Conservation (phyloP, 1,284 basidiomycete genomes). For the Melampsora abietis-canadensis region DNA sequence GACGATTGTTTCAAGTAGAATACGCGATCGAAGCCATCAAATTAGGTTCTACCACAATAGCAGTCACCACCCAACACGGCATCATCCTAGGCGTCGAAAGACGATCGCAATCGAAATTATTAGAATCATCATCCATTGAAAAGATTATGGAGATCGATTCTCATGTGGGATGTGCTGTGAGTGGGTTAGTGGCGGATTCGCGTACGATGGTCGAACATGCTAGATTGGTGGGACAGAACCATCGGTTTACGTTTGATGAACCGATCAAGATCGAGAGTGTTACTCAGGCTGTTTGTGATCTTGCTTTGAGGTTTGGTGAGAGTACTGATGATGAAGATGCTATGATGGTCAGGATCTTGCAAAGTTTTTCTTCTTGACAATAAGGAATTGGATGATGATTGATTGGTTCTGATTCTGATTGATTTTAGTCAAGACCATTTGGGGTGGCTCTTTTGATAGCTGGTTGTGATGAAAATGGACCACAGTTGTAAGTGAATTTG, state of each 20-base stretch:
- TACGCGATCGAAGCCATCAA: constrained; percentile 99
- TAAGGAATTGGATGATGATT: too few relatives aligned
- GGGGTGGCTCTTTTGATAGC: constrained; percentile 96
- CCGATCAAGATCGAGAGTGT: constrained; percentile 92
- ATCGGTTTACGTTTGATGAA: constrained; percentile 96
- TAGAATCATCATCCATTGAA: constrained; percentile 93
- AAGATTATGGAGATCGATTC: constrained; percentile 99
- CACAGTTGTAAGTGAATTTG: constrained; percentile 70
- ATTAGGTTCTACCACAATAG: constrained; percentile 97
- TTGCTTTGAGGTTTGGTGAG: constrained; percentile 95
- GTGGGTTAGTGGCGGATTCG: constrained; percentile 93
- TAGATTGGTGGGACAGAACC: constrained; percentile 93
- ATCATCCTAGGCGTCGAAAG: constrained; percentile 96
- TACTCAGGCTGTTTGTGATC: constrained; percentile 95
- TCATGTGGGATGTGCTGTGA: constrained; percentile 98
- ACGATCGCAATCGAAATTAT: constrained; percentile 91
- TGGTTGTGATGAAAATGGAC: constrained; percentile 91
- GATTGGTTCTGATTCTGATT: background rate
- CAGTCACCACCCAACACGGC: constrained; percentile 67
- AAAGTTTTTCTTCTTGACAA: background rate
- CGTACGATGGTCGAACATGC: constrained; percentile 99
- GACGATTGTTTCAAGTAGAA: constrained; percentile 91
- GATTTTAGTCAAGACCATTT: constrained; percentile 79
- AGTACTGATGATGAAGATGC: constrained; percentile 84
- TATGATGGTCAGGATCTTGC: constrained; percentile 68